phyloP scores from a whole-genome alignment of 257 asterid genomes.

The Ligustrum vulgare region DNA sequence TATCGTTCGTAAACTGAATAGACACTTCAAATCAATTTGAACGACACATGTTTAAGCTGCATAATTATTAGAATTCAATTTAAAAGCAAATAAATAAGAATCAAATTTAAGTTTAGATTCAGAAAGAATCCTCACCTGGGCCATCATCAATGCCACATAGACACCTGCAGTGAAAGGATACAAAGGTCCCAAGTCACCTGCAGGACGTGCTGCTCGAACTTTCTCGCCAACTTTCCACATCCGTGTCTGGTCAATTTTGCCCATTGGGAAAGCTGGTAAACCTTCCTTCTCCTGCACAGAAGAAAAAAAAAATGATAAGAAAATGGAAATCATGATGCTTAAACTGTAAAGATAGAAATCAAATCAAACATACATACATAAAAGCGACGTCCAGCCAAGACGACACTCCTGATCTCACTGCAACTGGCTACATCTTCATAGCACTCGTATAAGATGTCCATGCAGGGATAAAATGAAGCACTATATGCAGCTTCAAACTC shows the following conservation, averaged over 20 bases:
- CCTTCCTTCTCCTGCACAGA: slow-evolving; percentile 80
- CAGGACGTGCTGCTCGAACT: slow-evolving; percentile 65
- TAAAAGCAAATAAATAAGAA: not conserved
- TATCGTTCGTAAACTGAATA: not conserved
- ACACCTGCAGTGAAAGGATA: slow-evolving; percentile 96
- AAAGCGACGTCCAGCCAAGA: slow-evolving; percentile 96
- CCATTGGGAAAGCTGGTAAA: slow-evolving; percentile 94
- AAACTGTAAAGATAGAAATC: not conserved
- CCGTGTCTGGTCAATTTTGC: slow-evolving; percentile 85
- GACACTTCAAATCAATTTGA: not conserved
- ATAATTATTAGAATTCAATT: no score
- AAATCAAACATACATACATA: slow-evolving; percentile 52
- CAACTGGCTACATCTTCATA: slow-evolving; percentile 96
- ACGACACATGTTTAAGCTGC: not conserved
- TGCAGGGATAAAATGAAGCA: slow-evolving; percentile 92
- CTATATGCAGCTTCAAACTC: slow-evolving; percentile 86
- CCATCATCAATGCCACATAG: slow-evolving; percentile 89
- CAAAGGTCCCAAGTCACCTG: slow-evolving; percentile 85
- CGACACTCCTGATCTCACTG: slow-evolving; percentile 90
- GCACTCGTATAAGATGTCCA: slow-evolving; percentile 95
- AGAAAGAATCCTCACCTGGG: slow-evolving; percentile 53
- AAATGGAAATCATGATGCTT: not conserved
- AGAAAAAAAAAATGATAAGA: not conserved
- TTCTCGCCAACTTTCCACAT: slow-evolving; percentile 95
- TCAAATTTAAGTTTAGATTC: not conserved